A percentile compares a stretch with the other conserved stretches of the same genome.
Conservation (phyloP, 805 yeast species). For the Novakomyces olei region DNA sequence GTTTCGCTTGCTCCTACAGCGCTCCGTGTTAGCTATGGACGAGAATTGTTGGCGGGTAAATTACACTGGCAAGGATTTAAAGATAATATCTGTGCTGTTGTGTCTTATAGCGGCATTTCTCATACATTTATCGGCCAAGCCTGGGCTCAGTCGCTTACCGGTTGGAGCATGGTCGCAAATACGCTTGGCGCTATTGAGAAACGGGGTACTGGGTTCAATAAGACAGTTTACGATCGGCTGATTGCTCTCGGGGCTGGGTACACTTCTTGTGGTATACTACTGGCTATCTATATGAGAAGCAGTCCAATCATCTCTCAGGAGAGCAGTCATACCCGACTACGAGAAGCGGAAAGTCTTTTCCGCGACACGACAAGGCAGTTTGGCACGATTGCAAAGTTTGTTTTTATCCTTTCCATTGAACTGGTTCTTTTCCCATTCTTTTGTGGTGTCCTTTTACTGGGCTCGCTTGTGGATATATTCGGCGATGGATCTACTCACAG, state of each 20-base stretch:
- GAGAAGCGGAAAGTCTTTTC: constrained; percentile 6
- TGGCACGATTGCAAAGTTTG: constrained; percentile 45
- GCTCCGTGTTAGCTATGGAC: too few species aligned
- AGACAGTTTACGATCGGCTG: neutral
- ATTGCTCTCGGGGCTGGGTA: neutral
- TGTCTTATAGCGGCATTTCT: too few species aligned
- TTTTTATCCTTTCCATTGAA: constrained; percentile 53
- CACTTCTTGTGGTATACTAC: neutral
- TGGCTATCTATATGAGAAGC: too few species aligned
- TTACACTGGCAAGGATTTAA: too few species aligned
- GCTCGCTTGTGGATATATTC: constrained; percentile 41
- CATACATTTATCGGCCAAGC: too few species aligned
- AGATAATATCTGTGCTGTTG: too few species aligned
- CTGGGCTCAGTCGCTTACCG: too few species aligned
- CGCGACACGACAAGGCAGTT: constrained; percentile 10
- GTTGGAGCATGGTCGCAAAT: too few species aligned
- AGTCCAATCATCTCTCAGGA: too few species aligned
- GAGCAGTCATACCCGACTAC: neutral
- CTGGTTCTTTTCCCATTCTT: constrained; percentile 65
- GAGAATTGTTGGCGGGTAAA: too few species aligned
- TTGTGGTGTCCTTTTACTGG: constrained; percentile 60
- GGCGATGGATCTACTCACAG: constrained; percentile 6
- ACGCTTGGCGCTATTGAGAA: too few species aligned
- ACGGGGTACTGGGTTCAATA: constrained; percentile 3
- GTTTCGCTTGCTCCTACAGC: too few species aligned